Evolutionary conservation across 768 basidiomycete genomes (phyloP).

Genomic region (Amanita pseudoporphyria): DNA sequence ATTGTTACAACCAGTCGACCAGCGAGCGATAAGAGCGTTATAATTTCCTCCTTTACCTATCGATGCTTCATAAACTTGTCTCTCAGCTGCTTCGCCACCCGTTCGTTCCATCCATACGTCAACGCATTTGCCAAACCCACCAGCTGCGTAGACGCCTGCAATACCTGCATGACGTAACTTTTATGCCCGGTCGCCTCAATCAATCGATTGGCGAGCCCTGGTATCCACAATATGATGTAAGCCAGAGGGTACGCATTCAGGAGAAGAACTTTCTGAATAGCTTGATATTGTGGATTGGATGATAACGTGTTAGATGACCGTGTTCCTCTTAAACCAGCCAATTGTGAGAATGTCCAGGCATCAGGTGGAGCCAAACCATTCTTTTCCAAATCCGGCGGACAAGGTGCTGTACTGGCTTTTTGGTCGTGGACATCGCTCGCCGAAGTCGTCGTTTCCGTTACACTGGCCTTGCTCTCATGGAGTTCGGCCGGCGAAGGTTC

Average conservation of each 20-base stretch:
- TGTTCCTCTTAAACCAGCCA: background rate
- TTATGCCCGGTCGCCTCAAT: constrained; percentile 3
- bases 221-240: constrained; percentile 7
- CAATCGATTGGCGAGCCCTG: constrained; percentile 1
- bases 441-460: too few relatives aligned
- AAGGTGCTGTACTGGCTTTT: background rate
- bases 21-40: too few relatives aligned
- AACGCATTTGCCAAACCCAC: constrained; percentile 5
- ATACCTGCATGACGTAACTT: background rate
- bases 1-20: too few relatives aligned
- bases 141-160: constrained; percentile 7
- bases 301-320: background rate
- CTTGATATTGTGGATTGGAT: background rate
- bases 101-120: constrained; percentile 7
- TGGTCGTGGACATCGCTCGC: background rate
- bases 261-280: constrained; percentile 3
- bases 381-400: background rate
- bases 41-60: background rate
- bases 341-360: background rate
- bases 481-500: background rate
- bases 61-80: background rate
- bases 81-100: background rate
- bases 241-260: constrained; percentile 8
- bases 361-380: background rate
- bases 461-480: too few relatives aligned